Conservation (phyloP, 225 moss, liverwort and hornwort genomes). For the Marchantia polymorpha region DNA sequence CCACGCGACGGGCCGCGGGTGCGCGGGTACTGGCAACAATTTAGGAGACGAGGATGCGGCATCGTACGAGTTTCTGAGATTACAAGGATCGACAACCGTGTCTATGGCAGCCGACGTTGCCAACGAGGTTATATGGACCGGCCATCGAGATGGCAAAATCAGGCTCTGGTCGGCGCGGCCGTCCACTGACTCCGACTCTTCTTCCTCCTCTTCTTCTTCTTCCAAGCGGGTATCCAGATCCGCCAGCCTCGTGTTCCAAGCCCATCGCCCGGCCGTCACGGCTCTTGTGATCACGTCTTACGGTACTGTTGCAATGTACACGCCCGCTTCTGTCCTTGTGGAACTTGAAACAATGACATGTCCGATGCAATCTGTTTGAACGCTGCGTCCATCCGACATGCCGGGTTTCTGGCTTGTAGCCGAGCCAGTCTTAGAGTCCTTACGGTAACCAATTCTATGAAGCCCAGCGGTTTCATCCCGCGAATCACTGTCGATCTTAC, state of each 20-base stretch:
- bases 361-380: not conserved
- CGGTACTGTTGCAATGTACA: slow-evolving; percentile 26
- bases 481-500: not conserved
- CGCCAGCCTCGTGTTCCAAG: slow-evolving; percentile 62
- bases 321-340: not conserved
- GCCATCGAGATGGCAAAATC: slow-evolving; percentile 84
- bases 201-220: slow-evolving; percentile 23
- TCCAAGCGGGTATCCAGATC: slow-evolving; percentile 46
- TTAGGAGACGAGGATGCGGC: slow-evolving; percentile 91
- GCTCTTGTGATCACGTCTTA: slow-evolving; percentile 50
- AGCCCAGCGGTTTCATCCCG: not conserved
- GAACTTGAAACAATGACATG: not conserved
- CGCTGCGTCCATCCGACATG: not conserved
- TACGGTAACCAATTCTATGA: not conserved
- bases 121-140: slow-evolving; percentile 85
- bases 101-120: slow-evolving; percentile 70
- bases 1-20: slow-evolving; percentile 56
- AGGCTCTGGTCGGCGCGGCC: slow-evolving; percentile 64
- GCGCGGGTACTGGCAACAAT: slow-evolving; percentile 59
- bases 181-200: slow-evolving; percentile 27
- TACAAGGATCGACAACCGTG: slow-evolving; percentile 61
- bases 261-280: slow-evolving; percentile 49
- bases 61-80: slow-evolving; percentile 51
- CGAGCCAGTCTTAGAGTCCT: not conserved
- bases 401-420: not conserved